These are phyloP conservation scores for Ceriops tagal DNA, from an alignment of 345 rosid species.

Conservation along the genomic window DNA sequence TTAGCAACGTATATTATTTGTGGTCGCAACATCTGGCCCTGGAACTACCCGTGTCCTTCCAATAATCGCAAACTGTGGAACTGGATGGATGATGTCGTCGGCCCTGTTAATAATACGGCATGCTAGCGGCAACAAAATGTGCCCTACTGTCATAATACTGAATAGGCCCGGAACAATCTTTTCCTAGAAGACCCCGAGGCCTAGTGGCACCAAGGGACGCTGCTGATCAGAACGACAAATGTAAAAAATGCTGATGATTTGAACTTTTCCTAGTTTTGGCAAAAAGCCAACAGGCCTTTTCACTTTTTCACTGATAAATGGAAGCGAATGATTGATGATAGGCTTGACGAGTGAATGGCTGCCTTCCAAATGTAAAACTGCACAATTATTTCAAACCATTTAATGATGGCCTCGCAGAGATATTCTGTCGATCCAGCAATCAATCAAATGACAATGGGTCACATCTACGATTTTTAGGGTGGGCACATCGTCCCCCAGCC, in stretches of 20 bases:
- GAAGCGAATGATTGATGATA: neutral
- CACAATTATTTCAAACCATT: neutral
- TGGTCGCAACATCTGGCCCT: no score
- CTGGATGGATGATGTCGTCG: no score
- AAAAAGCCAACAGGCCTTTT: neutral
- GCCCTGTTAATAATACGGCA: no score
- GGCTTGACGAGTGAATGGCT: neutral
- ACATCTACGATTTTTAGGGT: neutral
- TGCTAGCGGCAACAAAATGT: neutral
- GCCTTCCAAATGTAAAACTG: neutral
- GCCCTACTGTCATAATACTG: neutral
- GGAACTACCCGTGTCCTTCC: no score
- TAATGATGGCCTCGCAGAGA: neutral
- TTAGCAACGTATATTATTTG: no score
- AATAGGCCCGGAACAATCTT: neutral
- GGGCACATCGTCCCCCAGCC: no score
- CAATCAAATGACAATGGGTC: conserved; percentile 3
- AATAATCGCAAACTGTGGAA: no score
- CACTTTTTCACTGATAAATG: neutral
- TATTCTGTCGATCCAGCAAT: neutral
- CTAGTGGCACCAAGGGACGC: neutral
- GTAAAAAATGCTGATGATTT: neutral
- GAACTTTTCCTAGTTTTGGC: neutral
- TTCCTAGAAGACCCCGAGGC: no score
- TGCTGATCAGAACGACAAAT: neutral